phyloP scores from a whole-genome alignment of 2,329 filamentous ascomycete genomes.

The Hymenoscyphus scutula region DNA sequence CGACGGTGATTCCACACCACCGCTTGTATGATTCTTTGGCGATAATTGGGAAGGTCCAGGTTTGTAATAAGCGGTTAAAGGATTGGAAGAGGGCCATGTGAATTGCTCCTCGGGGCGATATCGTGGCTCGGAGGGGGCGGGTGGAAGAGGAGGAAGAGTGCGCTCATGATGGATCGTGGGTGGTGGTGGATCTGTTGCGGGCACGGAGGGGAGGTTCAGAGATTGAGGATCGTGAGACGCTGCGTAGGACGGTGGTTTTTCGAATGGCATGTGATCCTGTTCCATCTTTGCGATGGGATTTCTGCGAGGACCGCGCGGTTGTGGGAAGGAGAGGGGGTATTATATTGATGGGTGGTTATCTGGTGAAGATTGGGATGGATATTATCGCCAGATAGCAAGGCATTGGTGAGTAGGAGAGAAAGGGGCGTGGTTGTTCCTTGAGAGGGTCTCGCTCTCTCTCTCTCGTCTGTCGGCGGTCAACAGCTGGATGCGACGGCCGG shows the following conservation, averaged over 20 bases:
- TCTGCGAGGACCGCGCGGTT: constrained; percentile 14
- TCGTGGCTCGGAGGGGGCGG: no score
- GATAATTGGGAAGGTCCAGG: constrained; percentile 33
- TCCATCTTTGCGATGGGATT: constrained; percentile 30
- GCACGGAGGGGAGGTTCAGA: constrained; percentile 31
- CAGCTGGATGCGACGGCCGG: background rate
- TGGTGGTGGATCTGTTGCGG: constrained; percentile 27
- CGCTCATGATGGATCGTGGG: constrained; percentile 32
- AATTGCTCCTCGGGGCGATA: constrained; percentile 30
- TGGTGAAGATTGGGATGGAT: constrained; percentile 4
- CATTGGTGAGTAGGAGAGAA: constrained; percentile 2
- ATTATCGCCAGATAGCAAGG: background rate
- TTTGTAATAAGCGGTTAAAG: constrained; percentile 36
- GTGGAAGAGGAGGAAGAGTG: constrained; percentile 32
- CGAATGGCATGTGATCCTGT: constrained; percentile 35
- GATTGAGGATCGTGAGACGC: constrained; percentile 34
- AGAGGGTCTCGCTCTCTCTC: no score
- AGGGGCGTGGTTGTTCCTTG: no score
- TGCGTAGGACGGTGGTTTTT: constrained; percentile 33
- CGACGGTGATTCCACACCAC: constrained; percentile 32
- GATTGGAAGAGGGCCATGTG: constrained; percentile 36
- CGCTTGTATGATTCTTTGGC: constrained; percentile 27
- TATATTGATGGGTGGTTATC: background rate
- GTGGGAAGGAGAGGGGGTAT: background rate
- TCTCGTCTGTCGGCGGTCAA: constrained; percentile 1